Conservation (phyloP, 1,139 yeast genomes). For the Diutina catenulata region DNA sequence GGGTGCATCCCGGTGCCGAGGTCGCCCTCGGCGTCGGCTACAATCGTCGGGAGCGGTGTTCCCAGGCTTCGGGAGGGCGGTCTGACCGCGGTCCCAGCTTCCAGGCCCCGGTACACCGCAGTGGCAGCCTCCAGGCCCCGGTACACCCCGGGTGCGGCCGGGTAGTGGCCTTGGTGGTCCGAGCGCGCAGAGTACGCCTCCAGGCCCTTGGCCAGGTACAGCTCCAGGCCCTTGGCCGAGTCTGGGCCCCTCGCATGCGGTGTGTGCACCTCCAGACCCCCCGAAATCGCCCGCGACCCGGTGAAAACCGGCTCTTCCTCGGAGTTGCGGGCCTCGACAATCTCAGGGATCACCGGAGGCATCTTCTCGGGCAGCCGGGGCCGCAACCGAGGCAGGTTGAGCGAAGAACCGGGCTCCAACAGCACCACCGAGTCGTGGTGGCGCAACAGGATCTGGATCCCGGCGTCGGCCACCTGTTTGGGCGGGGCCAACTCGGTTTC, state of each 20-base stretch:
- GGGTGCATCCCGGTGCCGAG: no score
- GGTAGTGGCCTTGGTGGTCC: no score
- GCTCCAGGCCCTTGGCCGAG: no score
- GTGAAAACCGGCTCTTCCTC: no score
- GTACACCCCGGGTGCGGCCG: no score
- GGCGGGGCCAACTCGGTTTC: not conserved
- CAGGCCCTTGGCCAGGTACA: no score
- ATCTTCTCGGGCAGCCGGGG: conserved; percentile 11
- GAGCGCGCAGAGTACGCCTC: no score
- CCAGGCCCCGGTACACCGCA: no score
- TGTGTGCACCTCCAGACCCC: no score
- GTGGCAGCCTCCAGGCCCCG: no score
- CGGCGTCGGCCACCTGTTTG: conserved; percentile 11
- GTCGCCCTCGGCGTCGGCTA: not conserved
- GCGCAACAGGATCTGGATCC: conserved; percentile 22
- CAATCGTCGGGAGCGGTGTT: not conserved
- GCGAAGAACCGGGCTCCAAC: conserved; percentile 8
- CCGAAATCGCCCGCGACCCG: no score
- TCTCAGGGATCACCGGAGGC: not conserved
- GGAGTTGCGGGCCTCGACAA: not conserved
- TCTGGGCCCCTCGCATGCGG: no score
- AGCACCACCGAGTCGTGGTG: conserved; percentile 29
- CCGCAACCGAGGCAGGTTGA: conserved; percentile 7
- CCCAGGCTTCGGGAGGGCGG: not conserved
- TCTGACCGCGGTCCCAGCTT: not conserved